These are phyloP conservation scores for Biancaea sappan DNA, from an alignment of 306 rosid genomes.

Conservation along the genomic window DNA sequence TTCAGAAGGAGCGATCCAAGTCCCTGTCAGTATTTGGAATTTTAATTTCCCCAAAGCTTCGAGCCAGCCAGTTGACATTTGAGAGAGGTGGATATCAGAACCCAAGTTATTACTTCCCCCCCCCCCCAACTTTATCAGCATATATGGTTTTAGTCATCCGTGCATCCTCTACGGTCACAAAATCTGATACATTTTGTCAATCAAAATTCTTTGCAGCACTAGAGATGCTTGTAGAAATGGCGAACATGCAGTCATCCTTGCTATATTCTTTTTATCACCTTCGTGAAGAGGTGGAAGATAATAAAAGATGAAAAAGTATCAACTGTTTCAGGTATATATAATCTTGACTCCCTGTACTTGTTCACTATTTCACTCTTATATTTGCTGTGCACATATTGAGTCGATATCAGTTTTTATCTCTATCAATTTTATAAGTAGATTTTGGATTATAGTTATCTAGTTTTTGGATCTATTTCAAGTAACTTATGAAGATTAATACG, in stretches of 20 bases:
- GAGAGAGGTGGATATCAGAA: conserved; percentile 62
- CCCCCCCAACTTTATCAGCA: conserved; percentile 11
- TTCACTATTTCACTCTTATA: background rate
- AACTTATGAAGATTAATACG: conserved; percentile 9
- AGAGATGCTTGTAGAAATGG: conserved; percentile 72
- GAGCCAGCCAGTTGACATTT: conserved; percentile 79
- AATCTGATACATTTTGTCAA: conserved; percentile 33
- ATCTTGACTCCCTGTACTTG: conserved; percentile 5
- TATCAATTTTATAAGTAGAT: conserved; percentile 2
- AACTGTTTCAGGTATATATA: conserved; percentile 29
- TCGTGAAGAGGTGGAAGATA: conserved; percentile 51
- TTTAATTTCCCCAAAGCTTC: conserved; percentile 90
- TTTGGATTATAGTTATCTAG: conserved; percentile 12
- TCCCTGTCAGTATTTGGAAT: conserved; percentile 73
- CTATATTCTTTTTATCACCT: conserved; percentile 55
- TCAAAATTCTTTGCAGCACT: conserved; percentile 60
- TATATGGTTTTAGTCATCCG: conserved; percentile 7
- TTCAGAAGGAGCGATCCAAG: conserved; percentile 66
- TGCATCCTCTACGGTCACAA: conserved; percentile 16
- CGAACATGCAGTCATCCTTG: conserved; percentile 66
- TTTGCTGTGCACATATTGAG: background rate
- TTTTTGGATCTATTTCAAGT: background rate
- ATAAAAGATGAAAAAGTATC: conserved; percentile 42
- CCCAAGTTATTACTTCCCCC: conserved; percentile 20
- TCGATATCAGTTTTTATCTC: background rate